Conservation (phyloP, 177 flowering plant genomes). For the Vitis hybrid region DNA sequence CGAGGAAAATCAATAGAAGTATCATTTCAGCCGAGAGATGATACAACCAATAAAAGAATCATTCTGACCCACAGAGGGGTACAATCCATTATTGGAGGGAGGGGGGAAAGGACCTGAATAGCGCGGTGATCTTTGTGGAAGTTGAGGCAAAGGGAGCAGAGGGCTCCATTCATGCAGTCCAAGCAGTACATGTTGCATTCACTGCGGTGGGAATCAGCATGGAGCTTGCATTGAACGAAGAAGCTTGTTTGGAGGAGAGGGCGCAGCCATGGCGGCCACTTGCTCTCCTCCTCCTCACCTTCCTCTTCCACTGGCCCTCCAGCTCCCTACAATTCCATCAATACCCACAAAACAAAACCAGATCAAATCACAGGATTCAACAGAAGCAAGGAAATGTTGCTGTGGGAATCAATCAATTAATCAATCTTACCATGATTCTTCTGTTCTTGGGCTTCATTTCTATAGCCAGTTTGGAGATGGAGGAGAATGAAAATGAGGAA, state of each 20-base stretch:
- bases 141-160: constrained; percentile 61
- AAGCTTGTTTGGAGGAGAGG: constrained; percentile 51
- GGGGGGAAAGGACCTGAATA: constrained; percentile 45
- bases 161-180: constrained; percentile 61
- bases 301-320: constrained; percentile 31
- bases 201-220: constrained; percentile 56
- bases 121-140: constrained; percentile 57
- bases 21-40: not conserved
- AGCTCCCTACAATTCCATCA: constrained; percentile 25
- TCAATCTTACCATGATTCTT: constrained; percentile 25
- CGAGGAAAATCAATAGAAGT: too few relatives aligned
- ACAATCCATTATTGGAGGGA: too few relatives aligned
- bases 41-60: not conserved
- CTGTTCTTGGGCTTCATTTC: constrained; percentile 25
- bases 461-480: not conserved
- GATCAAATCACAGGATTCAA: not conserved
- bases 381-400: not conserved
- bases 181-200: constrained; percentile 83
- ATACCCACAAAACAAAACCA: not conserved
- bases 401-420: too few relatives aligned
- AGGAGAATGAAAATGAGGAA: not conserved
- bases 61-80: not conserved
- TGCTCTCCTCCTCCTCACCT: constrained; percentile 21
- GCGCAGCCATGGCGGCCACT: constrained; percentile 65
- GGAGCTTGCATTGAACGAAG: constrained; percentile 62